Evolutionary conservation across 208 protist species (phyloP), one percentile per base, ranked within the genome.

Genomic region (Wallacemonas sp.): DNA sequence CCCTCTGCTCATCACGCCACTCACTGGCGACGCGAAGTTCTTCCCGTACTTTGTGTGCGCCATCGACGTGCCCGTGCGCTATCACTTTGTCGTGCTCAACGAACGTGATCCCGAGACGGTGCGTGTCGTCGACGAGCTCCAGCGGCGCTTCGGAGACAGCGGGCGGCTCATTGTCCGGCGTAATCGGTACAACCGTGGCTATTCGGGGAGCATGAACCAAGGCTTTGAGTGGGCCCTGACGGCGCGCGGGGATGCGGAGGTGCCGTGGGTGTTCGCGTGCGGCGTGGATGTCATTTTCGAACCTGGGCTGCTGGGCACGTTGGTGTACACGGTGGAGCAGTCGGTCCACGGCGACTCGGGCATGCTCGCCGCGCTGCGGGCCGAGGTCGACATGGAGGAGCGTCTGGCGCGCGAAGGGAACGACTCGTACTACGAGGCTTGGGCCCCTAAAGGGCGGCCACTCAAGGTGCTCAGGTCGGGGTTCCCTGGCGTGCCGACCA

Each of bases 261-360:
- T 70, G 26, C 78, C 78, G 37, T 84, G 67, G 54, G 66, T 74
- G 29, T 73, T 71, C 50, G 42, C 72, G 22, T 69, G 60, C 32
- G 72, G 72, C 62, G 65, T 67, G 24, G 78, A 84, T 38, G 66
- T 67, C 30, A 71, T 64, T 24, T 80, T 84, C 33, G 69, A 68
- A 12, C 34, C 21, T 0, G 73, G 71, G 4, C 26, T 71, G 29
- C 66, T 79, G 19, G 42, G 61, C 12, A 34, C 29, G 26, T 22
- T 76, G 19, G 26, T 73, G 39, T 10, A 34, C 1, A 44, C 67
- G 5, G 71, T 74, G 37, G 21, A 63, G 46, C 3, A 39, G 10
- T 44, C 55, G 37, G 73, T 70, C 10, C 39, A 1, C 30, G n/a
- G 24, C 52, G 75, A 81, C 41, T 63, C 63, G 13, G 53, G 65